Evolutionary conservation across 2,329 filamentous ascomycete genomes (phyloP), one percentile per base, ranked within the genome.

Genomic region (Fusarium mundagurra): DNA sequence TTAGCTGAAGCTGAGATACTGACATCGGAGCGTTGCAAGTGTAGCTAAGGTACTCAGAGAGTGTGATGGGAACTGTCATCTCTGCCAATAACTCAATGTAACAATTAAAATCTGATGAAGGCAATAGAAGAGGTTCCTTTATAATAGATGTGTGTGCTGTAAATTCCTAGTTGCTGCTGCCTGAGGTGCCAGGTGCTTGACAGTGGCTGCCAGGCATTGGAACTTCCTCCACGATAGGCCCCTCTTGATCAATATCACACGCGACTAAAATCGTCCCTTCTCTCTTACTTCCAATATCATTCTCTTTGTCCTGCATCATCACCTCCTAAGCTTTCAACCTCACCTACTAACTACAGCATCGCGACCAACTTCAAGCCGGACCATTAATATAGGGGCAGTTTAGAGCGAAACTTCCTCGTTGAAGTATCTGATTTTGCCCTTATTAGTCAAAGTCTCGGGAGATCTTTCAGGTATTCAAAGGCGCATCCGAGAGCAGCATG

Each of bases 401-500:
- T 34, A 63, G 38, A 41, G 29, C 17, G 36, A 69, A 7, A 31
- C 29, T 36, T 48, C 14, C n/a, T 24, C 17, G 27, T 48, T 33
- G n/a, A 13, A n/a, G 41, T 39, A 20, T 7, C 27, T 43, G 47
- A 16, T 22, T 39, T 47, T 48, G 10, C 27, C 27, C 24, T 54
- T 29, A 22, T 61, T 34, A 9, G 48, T 34, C 18, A 8, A 51
- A 38, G 5, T 45, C 38, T 59, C 14, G 12, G 12, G 11, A 14
- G 33, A 24, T 16, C n/a, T 29, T 29, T 54, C 34, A 16, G 38
- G 5, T 16, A 39, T 51, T 24, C 31, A 8, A 33, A 41, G 47
- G 20, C 50, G 34, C n/a, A 44, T 47, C 24, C 31, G 14, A 61
- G 53, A 64, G 44, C 61, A 70, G 43, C 76, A 98, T 98, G 95